Conservation (phyloP, 1,139 yeast species). For the Blastobotrys arbuscula region DNA sequence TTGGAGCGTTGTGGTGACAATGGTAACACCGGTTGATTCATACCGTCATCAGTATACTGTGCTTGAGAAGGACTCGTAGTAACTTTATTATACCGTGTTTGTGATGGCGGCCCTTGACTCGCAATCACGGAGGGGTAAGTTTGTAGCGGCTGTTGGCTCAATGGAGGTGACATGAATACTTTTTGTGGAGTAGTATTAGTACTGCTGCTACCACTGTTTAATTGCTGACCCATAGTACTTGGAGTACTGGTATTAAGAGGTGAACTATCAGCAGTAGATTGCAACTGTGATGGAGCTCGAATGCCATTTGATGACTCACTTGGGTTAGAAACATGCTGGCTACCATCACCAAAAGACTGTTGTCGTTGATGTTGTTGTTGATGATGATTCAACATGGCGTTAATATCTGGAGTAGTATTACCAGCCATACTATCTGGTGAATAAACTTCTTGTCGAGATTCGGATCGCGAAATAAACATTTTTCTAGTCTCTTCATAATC, state of each 20-base stretch:
- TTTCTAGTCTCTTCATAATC: conserved; percentile 10
- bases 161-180: not conserved
- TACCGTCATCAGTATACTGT: not conserved
- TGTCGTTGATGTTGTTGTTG: conserved; percentile 4
- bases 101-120: not conserved
- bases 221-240: not conserved
- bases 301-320: not conserved
- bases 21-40: not conserved
- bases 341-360: not conserved
- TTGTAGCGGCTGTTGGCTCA: not conserved
- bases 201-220: not conserved
- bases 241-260: not conserved
- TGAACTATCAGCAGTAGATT: not conserved
- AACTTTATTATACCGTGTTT: not conserved
- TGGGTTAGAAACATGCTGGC: not conserved
- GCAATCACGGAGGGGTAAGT: not conserved
- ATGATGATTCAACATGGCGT: not conserved
- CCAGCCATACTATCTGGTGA: conserved; percentile 1
- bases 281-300: not conserved
- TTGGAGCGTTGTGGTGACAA: not conserved
- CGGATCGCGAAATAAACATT: conserved; percentile 7
- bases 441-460: conserved; percentile 11
- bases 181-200: not conserved
- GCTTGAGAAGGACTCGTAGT: not conserved
- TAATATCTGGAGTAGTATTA: conserved; percentile 2